A percentile compares a stretch with the other conserved stretches of the same genome.
Conservation (phyloP, 768 basidiomycete genomes). For the Tylopilus sp. region DNA sequence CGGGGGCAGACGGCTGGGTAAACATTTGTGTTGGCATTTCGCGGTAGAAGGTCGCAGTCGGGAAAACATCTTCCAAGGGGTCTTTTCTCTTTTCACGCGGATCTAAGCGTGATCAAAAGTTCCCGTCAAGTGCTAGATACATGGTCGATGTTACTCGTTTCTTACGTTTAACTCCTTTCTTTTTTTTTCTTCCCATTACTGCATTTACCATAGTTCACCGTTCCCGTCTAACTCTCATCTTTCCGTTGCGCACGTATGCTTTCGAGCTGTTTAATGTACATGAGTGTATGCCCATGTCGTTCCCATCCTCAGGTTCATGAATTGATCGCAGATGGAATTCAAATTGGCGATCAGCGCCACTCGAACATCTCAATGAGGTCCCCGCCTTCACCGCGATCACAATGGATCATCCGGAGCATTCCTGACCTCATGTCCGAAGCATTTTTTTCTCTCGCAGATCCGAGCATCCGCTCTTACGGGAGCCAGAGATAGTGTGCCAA, state of each 20-base stretch:
- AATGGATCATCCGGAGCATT: not conserved
- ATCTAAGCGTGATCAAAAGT: not conserved
- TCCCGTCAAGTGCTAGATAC: not conserved
- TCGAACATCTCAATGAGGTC: too few species aligned
- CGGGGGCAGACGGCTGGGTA: slow-evolving; percentile 95
- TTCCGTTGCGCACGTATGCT: slow-evolving; percentile 7
- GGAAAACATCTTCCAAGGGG: not conserved
- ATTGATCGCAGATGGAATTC: not conserved
- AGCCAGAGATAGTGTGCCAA: not conserved
- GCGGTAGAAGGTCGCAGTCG: slow-evolving; percentile 18
- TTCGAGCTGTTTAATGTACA: slow-evolving; percentile 12
- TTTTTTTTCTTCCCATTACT: not conserved
- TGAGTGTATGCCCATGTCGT: slow-evolving; percentile 4
- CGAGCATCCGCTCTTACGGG: not conserved
- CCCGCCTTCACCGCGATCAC: not conserved
- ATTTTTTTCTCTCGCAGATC: not conserved
- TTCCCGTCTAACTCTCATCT: not conserved
- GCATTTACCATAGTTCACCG: slow-evolving; percentile 3
- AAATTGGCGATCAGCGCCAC: not conserved
- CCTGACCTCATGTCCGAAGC: too few species aligned
- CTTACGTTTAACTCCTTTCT: not conserved
- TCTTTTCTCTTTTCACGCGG: not conserved
- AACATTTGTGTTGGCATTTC: slow-evolving; percentile 76
- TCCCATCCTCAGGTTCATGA: not conserved
- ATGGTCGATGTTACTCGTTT: not conserved